These are phyloP conservation scores for Naganishia vishniacii DNA, from an alignment of 768 basidiomycete species.

Conservation along the genomic window DNA sequence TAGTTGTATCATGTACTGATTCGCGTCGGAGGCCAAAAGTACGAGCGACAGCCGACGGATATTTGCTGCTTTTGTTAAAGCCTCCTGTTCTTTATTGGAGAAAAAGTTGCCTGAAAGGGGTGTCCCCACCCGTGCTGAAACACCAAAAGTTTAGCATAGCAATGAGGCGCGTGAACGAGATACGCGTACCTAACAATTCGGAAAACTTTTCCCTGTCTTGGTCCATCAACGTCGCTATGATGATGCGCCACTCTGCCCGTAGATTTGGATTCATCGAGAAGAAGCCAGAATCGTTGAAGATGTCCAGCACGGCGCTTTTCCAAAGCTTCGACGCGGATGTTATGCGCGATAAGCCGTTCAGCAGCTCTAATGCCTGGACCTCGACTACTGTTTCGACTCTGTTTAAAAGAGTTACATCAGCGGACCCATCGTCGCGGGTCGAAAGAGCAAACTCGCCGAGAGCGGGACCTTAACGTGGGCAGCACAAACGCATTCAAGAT, in stretches of 20 bases:
- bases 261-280: slow-evolving; percentile 56
- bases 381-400: not conserved
- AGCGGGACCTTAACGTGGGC: not conserved
- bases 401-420: not conserved
- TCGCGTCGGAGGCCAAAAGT: slow-evolving; percentile 80
- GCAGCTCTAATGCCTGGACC: not conserved
- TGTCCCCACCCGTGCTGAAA: slow-evolving; percentile 57
- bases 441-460: slow-evolving; percentile 7
- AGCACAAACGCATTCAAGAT: slow-evolving; percentile 5
- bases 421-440: no score
- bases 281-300: slow-evolving; percentile 68
- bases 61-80: slow-evolving; percentile 75
- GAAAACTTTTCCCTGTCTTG: slow-evolving; percentile 77
- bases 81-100: slow-evolving; percentile 90
- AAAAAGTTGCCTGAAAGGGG: slow-evolving; percentile 93
- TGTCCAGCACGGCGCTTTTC: slow-evolving; percentile 71
- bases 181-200: slow-evolving; percentile 68
- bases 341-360: slow-evolving; percentile 54
- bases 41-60: slow-evolving; percentile 80
- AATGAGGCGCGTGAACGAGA: no score
- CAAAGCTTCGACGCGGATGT: slow-evolving; percentile 76
- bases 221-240: slow-evolving; percentile 75
- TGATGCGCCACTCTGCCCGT: slow-evolving; percentile 64
- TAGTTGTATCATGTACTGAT: slow-evolving; percentile 80
- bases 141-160: not conserved